Base-by-base conservation (phyloP, 2,329 filamentous ascomycete species). In the Sporothrix variecibatus region DNA sequence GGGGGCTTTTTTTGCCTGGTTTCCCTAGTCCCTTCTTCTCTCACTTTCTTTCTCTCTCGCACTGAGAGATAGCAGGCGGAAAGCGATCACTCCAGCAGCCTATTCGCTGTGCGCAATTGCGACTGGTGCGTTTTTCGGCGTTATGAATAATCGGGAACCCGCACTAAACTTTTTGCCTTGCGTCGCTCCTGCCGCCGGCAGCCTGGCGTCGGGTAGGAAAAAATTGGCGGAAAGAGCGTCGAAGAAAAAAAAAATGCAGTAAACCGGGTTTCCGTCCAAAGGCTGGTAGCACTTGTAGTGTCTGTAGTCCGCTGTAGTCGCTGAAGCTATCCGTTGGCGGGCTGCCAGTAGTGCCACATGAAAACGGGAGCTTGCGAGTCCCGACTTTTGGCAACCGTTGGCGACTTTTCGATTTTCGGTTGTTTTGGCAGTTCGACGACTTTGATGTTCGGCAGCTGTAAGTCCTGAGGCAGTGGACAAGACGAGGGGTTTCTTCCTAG, bases 121-220 rank as follows among this genome's bases (percentile, higher is more conserved):
- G 28, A n/a, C 49, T 71, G 68, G 68, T 34, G 46, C 34, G 8
- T 60, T 65, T 51, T 73, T 72, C 51, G 68, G 74, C 40, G 68
- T 38, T 73, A 72, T 62, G 68, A 75, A 73, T 53, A 73, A 72
- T 75, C 72, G 17, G 70, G 7, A 26, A 46, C 15, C 46, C 38
- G 43, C 70, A 34, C 70, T 72, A 71, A 58, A 7, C 26, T 20
- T 51, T 51, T 72, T 15, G 26, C n/a, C 17, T 23, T 71, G 69
- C 11, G 38, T 71, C 38, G 53, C 69, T 60, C 69, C 53, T 71
- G 23, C 69, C 53, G 53, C 69, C 38, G 69, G 38, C 53, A 60
- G 69, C 53, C 53, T 69, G 51, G 53, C 8, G 34, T 26, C 12
- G 34, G 65, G 43, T 26, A 34, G 46, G 46, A n/a, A 71, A 46